A percentile compares a stretch with the other conserved stretches of the same genome.
phyloP scores from a whole-genome alignment of 129 eudicot species.

The Kitagawia praeruptora region DNA sequence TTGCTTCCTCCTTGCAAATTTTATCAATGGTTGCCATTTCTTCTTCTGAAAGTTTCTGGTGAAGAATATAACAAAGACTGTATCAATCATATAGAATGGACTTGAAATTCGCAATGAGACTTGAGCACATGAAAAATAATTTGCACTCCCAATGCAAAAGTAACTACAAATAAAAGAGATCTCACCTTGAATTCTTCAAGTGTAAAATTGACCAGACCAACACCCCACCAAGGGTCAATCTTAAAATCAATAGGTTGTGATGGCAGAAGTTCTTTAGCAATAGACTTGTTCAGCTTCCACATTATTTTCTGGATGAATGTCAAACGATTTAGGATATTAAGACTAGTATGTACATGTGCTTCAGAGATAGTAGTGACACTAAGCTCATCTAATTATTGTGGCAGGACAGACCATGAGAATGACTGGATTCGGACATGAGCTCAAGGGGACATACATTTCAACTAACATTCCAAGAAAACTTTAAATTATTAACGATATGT shows the following conservation, averaged over 20 bases:
- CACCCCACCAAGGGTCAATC: slow-evolving; percentile 99
- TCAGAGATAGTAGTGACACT: not conserved
- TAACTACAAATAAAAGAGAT: slow-evolving; percentile 9
- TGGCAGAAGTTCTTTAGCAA: slow-evolving; percentile 90
- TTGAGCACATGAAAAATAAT: not conserved
- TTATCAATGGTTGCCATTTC: slow-evolving; percentile 95
- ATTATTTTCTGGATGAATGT: slow-evolving; percentile 67
- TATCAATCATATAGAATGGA: slow-evolving; percentile 8
- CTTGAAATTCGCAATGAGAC: not conserved
- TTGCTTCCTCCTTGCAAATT: slow-evolving; percentile 95
- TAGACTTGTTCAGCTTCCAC: slow-evolving; percentile 99
- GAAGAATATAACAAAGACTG: slow-evolving; percentile 9
- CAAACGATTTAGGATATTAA: not conserved
- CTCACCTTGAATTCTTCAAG: slow-evolving; percentile 94
- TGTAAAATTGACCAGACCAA: slow-evolving; percentile 92
- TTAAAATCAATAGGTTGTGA: slow-evolving; percentile 73
- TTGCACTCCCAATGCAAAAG: not conserved
- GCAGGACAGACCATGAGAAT: not conserved
- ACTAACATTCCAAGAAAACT: not conserved
- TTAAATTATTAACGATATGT: not conserved
- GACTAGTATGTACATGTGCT: slow-evolving; percentile 7
- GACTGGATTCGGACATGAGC: not conserved
- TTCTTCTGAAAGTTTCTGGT: slow-evolving; percentile 92
- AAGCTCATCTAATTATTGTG: not conserved
- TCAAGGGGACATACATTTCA: not conserved